Evolutionary conservation across 495 filamentous ascomycete genomes (phyloP), one percentile per base, ranked within the genome.

Genomic region (Pyrenopolyporus hunteri): DNA sequence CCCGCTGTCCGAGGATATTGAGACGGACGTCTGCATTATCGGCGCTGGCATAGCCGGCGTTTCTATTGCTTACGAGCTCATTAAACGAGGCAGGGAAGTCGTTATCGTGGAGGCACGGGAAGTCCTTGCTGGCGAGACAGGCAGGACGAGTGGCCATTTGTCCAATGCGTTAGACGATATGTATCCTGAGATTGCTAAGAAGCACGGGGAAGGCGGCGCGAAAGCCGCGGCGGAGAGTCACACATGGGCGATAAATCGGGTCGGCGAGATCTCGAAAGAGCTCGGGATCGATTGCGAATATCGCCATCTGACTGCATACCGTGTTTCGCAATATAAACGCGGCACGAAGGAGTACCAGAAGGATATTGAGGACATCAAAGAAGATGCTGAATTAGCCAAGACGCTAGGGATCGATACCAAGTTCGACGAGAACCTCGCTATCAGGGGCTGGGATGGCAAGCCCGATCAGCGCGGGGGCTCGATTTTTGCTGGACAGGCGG

Each of bases 251-350:
- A 51, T 83, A 3, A 72, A 81, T 10, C 72, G 74, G 2, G 72
- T 86, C 0, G 81, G 77, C 0, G 73, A 83, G 43, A 76, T 85
- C 4, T 64, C 74, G 0, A 67, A 71, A 35, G 53, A 74, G 51
- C 69, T 85, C 22, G 72, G 73, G 5, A 76, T 86, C 19, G 81
- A 85, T 4, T 85, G 83, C 62, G 82, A 85, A 66, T 86, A 81
- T 58, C 74, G 83, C 0, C 47, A 57, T 19, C 37, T 86, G 14
- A 78, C 72, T 0, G 81, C 70, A 19, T 78, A 78, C 44, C 60
- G 78, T 42, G 73, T 85, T 1, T 72, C 68, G 4, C 71, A 76
- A 68, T 71, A 63, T 31, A 31, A 43, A 28, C 37, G 33, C 0
- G 73, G 71, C 1, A 65, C 77, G 14, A 50, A 69, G n/a, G 69